Base-by-base conservation (phyloP, 148 eudicot genomes). In the Heliosperma pusillum region DNA sequence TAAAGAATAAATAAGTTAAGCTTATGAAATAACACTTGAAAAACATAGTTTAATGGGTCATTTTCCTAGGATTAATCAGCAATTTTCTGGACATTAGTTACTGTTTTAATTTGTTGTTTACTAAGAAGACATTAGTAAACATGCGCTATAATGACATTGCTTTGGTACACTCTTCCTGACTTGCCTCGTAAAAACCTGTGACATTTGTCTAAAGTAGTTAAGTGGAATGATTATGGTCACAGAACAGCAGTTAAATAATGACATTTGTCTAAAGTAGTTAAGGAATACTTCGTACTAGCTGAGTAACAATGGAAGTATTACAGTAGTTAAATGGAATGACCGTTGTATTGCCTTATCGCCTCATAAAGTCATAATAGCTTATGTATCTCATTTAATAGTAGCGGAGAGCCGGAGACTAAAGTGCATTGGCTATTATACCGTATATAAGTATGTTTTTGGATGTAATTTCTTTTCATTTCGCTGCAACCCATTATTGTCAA, bases 191-290 rank as follows among this genome's bases (percentile, higher is more conserved):
- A 71, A 77, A 74, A 77, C 22, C 61, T 27, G 86, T 83, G 86
- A 66, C 13, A 64, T 58, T 80, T 42, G 78, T 80, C 69, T 65
- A 60, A 80, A 77, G 78, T 55, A 67, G 44, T 66, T 52, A 74
- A 77, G 65, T 55, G 68, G 44, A 73, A 81, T 77, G 80, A 81
- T 77, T 77, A 81, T 26, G 79, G 55, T 72, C 83, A 50, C 33
- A 56, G 25, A 73, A 50, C 21, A 22, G 44, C 36, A 66, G 74
- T 68, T 36, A n/a, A n/a, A n/a, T n/a, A n/a, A n/a, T 83, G 86
- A 66, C 13, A 64, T 58, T 80, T 42, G 78, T 80, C 69, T 65
- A 60, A 80, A 77, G 78, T 55, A 67, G 44, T 66, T 52, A 74
- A 77, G 65, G n/a, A n/a, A n/a, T n/a, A n/a, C n/a, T n/a, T n/a